Base-by-base conservation (phyloP, 2,329 filamentous ascomycete species). In the Beauveria pseudobassiana region DNA sequence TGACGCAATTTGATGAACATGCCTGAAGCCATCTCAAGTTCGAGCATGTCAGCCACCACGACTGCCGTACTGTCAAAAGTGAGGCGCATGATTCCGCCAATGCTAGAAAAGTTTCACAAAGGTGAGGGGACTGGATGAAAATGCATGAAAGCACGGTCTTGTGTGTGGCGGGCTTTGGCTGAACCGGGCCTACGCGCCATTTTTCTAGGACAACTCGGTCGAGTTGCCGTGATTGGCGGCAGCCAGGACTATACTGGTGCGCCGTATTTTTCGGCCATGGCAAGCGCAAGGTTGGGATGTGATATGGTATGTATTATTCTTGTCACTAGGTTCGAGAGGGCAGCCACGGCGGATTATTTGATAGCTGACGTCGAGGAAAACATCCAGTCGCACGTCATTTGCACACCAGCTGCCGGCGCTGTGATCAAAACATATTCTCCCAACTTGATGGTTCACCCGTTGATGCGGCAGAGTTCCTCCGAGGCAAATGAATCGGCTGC, bases 351-450 rank as follows among this genome's bases (percentile, higher is more conserved):
- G 34, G 3, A 38, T 48, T 24, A 14, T 8, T 26, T 24, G n/a
- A 61, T 40, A 48, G 14, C 34, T 55, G 14, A 52, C 12, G 14
- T 2, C 12, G 34, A 14, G 16, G 5, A 4, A 4, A 16, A 7
- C 10, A 9, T 43, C 8, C 59, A 91, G 91, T 91, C 88, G 65
- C 93, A 97, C 77, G 89, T 99, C 65, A 96, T 99, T 71, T 99
- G 95, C 80, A 96, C 96, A 63, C 91, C 90, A 10, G 88, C 84
- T 60, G 95, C 95, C 3, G 91, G 83, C 52, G 82, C 85, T 70
- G 93, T 97, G 43, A 96, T 99, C 77, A 99, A 99, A 79, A 91
- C 91, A 4, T 99, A 98, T 78, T 97, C 93, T 22, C 95, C 95
- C 3, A 97, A 98, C 73, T 82, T 99, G 30, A 99, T 99, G 93